These are phyloP conservation scores for Mucor irregularis DNA, from an alignment of 371 early-diverging fungal species.

Conservation along the genomic window DNA sequence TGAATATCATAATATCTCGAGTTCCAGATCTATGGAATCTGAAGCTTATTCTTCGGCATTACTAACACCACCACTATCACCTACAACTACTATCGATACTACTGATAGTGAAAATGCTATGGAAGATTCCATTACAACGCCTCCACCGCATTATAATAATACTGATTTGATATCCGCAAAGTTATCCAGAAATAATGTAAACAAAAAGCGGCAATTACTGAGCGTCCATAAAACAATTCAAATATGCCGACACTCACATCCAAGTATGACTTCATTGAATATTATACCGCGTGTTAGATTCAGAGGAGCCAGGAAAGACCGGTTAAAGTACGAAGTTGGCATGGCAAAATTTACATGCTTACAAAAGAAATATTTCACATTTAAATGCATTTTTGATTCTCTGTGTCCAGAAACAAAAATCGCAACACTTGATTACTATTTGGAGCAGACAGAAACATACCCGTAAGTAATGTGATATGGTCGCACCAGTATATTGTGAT, in stretches of 20 bases:
- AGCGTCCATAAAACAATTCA: conserved; percentile 13
- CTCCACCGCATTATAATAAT: not conserved
- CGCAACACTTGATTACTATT: conserved; percentile 11
- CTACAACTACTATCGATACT: not conserved
- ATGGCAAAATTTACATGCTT: conserved; percentile 30
- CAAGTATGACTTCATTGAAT: conserved; percentile 23
- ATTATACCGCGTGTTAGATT: conserved; percentile 27
- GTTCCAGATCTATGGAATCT: not conserved
- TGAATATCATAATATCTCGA: too few species aligned
- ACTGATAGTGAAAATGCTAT: not conserved
- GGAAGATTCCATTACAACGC: not conserved
- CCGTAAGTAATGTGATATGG: too few species aligned
- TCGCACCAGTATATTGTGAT: not conserved
- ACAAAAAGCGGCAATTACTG: conserved; percentile 5
- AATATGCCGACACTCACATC: conserved; percentile 27
- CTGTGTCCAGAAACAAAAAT: conserved; percentile 17
- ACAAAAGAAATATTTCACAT: conserved; percentile 10
- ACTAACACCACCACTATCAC: not conserved
- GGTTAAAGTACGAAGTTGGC: conserved; percentile 26
- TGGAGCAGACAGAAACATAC: conserved; percentile 34
- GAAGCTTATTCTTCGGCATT: not conserved
- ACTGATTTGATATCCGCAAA: not conserved
- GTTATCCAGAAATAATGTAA: not conserved
- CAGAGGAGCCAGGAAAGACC: conserved; percentile 22
- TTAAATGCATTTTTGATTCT: conserved; percentile 22